Evolutionary conservation across 768 basidiomycete genomes (phyloP).

Genomic region (Hirschioporus abietinus): DNA sequence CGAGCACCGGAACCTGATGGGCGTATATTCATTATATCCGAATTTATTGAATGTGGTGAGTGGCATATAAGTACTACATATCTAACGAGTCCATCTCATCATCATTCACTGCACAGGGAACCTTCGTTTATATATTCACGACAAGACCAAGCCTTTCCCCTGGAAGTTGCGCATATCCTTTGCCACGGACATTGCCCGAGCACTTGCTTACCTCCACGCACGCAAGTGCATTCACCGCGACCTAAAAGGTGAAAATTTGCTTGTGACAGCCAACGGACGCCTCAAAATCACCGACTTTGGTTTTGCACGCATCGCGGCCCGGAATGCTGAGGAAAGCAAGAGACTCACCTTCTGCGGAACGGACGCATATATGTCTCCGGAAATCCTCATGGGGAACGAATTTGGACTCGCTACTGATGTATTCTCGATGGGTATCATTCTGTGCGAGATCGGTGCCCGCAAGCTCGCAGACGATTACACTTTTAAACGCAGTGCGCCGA

Average conservation of each 20-base stretch:
- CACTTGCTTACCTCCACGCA: conserved; percentile 96
- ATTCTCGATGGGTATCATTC: conserved; percentile 88
- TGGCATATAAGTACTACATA: background rate
- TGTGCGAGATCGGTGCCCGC: conserved; percentile 86
- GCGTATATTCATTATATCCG: conserved; percentile 92
- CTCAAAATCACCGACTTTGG: conserved; percentile 99
- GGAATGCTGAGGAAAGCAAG: conserved; percentile 85
- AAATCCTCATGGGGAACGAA: conserved; percentile 85
- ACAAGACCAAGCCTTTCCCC: conserved; percentile 77
- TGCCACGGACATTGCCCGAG: conserved; percentile 89
- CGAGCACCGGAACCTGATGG: conserved; percentile 71
- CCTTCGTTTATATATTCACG: conserved; percentile 84
- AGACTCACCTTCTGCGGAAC: conserved; percentile 86
- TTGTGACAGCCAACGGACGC: conserved; percentile 91
- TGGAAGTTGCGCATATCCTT: conserved; percentile 94
- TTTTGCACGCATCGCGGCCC: conserved; percentile 89
- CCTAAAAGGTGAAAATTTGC: conserved; percentile 94
- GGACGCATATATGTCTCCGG: conserved; percentile 95
- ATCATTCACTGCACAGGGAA: conserved; percentile 40
- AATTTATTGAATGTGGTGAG: conserved; percentile 82
- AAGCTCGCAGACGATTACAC: conserved; percentile 78
- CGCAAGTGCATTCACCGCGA: conserved; percentile 87
- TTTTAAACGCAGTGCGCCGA: conserved; percentile 74
- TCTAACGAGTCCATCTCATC: background rate
- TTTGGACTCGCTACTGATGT: conserved; percentile 94